Conservation (phyloP, 108 stramenopile species). For the Stephanodiscus triporus region DNA sequence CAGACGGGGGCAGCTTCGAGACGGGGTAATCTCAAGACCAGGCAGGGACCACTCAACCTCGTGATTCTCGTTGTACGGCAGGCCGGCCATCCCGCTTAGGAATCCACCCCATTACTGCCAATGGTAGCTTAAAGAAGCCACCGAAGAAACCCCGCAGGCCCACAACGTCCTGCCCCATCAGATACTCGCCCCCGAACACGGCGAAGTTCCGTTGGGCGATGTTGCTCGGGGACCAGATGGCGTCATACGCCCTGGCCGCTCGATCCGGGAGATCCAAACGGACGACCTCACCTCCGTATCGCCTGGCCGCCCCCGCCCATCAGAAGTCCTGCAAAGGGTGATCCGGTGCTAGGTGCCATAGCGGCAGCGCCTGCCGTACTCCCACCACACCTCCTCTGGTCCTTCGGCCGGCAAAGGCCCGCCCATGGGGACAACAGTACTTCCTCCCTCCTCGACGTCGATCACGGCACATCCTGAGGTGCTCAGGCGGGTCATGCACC, state of each 20-base stretch:
- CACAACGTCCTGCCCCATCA: constrained; percentile 92
- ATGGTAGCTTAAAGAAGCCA: constrained; percentile 91
- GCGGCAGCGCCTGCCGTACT: constrained; percentile 90
- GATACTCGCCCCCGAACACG: constrained; percentile 95
- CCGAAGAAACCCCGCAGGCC: constrained; percentile 95
- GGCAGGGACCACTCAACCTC: constrained; percentile 82
- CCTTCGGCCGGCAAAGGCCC: constrained; percentile 86
- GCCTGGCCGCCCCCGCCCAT: constrained; percentile 77
- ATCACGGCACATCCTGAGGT: constrained; percentile 85
- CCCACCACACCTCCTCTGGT: constrained; percentile 88
- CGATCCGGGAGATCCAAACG: constrained; percentile 66
- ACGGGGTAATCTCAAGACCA: constrained; percentile 90
- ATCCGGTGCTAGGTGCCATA: constrained; percentile 96
- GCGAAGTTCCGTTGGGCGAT: constrained; percentile 93
- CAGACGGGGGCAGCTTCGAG: constrained; percentile 65
- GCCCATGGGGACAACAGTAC: constrained; percentile 95
- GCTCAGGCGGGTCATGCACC: constrained; percentile 78
- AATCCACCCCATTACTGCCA: constrained; percentile 93
- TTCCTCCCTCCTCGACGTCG: constrained; percentile 92
- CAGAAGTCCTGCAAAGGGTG: constrained; percentile 75
- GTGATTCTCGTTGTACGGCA: constrained; percentile 92
- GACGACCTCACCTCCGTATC: constrained; percentile 57
- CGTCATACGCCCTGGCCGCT: constrained; percentile 86
- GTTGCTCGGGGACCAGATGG: constrained; percentile 87
- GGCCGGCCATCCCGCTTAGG: constrained; percentile 92